phyloP scores from a whole-genome alignment of 805 yeast species.

The Candida jianshihensis region DNA sequence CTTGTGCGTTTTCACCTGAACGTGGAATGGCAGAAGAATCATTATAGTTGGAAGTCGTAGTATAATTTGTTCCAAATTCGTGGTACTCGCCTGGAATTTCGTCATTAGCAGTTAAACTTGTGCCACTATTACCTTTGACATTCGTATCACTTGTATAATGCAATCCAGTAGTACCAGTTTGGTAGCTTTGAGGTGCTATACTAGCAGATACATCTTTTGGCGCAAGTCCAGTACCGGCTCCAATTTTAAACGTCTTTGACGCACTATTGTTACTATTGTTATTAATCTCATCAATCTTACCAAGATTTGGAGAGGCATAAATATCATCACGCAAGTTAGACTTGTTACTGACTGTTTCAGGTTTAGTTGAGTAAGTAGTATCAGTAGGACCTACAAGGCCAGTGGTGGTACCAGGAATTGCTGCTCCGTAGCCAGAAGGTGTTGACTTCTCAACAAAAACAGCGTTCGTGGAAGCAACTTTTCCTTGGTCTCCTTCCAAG shows the following conservation, averaged over 20 bases:
- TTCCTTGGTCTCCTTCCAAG: neutral
- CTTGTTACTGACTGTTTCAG: no score
- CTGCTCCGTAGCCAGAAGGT: neutral
- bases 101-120: neutral
- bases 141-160: neutral
- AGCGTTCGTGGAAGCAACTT: no score
- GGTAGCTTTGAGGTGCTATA: neutral
- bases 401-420: neutral
- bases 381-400: neutral
- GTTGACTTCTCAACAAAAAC: neutral
- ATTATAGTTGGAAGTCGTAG: neutral
- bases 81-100: neutral
- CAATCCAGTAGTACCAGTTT: neutral
- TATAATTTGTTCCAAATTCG: neutral
- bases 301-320: no score
- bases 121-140: neutral
- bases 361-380: no score
- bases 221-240: neutral
- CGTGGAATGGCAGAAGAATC: no score
- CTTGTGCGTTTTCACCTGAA: no score
- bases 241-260: no score
- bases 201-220: neutral
- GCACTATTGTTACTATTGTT: no score
- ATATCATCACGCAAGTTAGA: no score
- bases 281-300: no score